Percentiles rank a stretch among this genome's conserved stretches.
Evolutionary conservation across 2,329 filamentous ascomycete genomes (phyloP).

Genomic region (Aspergillus unguis): DNA sequence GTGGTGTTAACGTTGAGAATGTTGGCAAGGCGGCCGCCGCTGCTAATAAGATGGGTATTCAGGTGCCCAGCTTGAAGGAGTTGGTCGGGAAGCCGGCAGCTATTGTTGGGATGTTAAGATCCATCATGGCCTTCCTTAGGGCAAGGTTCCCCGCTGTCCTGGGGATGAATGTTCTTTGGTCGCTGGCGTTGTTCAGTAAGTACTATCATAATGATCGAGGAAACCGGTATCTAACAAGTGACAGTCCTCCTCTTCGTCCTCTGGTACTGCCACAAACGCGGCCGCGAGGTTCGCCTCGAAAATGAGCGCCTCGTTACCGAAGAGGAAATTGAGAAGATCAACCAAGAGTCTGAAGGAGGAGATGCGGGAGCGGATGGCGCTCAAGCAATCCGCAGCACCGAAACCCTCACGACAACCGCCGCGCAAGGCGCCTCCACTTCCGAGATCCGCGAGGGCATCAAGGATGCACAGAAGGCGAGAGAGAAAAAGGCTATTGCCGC

Average conservation of each 20-base stretch:
- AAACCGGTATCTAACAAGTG: constrained; percentile 1
- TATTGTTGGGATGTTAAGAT: constrained; percentile 76
- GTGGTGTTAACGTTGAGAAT: constrained; percentile 58
- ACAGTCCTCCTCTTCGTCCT: constrained; percentile 87
- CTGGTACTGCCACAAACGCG: constrained; percentile 98
- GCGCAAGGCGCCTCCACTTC: constrained; percentile 39
- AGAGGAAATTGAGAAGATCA: constrained; percentile 42
- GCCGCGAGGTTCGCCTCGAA: constrained; percentile 76
- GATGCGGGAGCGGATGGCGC: constrained; percentile 23
- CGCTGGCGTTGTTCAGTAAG: constrained; percentile 80
- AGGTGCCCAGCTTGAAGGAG: constrained; percentile 70
- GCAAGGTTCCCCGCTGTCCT: constrained; percentile 85
- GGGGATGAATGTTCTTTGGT: constrained; percentile 88
- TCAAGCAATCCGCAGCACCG: constrained; percentile 31
- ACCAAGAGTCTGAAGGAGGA: constrained; percentile 25
- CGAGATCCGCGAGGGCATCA: constrained; percentile 40
- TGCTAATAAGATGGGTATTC: constrained; percentile 63
- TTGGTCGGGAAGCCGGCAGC: constrained; percentile 84
- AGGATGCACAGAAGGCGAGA: constrained; percentile 36
- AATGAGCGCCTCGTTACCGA: constrained; percentile 52
- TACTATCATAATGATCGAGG: not conserved
- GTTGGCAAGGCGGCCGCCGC: constrained; percentile 52
- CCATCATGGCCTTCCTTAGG: constrained; percentile 87
- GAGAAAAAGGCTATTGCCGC: constrained; percentile 21
- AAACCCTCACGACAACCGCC: constrained; percentile 42